phyloP scores from a whole-genome alignment of 2,329 filamentous ascomycete species.

The Parascedosporium putredinis region DNA sequence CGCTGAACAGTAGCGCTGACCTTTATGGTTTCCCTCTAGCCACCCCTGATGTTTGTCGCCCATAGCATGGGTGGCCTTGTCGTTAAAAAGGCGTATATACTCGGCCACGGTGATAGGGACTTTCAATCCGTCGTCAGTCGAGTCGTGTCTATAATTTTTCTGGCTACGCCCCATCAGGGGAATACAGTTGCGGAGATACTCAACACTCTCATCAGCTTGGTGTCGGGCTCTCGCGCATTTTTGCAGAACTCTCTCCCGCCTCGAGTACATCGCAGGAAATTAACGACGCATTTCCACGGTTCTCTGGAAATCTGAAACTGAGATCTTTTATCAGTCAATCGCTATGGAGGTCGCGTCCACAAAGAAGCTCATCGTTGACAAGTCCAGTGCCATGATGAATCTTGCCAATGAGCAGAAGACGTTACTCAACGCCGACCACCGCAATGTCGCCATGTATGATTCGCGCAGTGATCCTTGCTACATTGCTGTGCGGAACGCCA shows the following conservation, averaged over 20 bases:
- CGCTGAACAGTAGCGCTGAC: background rate
- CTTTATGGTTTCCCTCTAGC: slow-evolving; percentile 9
- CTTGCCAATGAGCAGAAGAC: slow-evolving; percentile 17
- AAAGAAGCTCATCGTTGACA: slow-evolving; percentile 21
- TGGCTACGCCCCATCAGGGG: slow-evolving; percentile 27
- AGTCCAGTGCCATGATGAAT: slow-evolving; percentile 19
- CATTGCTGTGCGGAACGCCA: slow-evolving; percentile 16
- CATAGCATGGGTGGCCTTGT: slow-evolving; percentile 30
- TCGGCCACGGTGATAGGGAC: slow-evolving; percentile 14
- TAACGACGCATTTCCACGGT: slow-evolving; percentile 24
- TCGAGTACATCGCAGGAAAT: slow-evolving; percentile 19
- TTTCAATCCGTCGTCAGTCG: slow-evolving; percentile 6
- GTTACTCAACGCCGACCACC: slow-evolving; percentile 21
- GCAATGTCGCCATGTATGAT: slow-evolving; percentile 18
- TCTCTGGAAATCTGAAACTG: slow-evolving; percentile 9
- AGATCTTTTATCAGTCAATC: background rate
- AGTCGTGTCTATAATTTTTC: slow-evolving; percentile 23
- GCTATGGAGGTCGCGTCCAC: slow-evolving; percentile 1
- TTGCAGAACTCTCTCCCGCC: slow-evolving; percentile 19
- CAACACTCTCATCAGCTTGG: background rate
- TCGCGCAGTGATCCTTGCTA: slow-evolving; percentile 17
- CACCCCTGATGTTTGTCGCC: slow-evolving; percentile 21
- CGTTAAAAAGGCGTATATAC: slow-evolving; percentile 24
- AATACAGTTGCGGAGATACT: slow-evolving; percentile 16
- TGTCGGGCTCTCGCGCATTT: slow-evolving; percentile 15